Evolutionary conservation across 2,329 filamentous ascomycete genomes (phyloP), one percentile per base, ranked within the genome.

Genomic region (Cyanodermella asteris): DNA sequence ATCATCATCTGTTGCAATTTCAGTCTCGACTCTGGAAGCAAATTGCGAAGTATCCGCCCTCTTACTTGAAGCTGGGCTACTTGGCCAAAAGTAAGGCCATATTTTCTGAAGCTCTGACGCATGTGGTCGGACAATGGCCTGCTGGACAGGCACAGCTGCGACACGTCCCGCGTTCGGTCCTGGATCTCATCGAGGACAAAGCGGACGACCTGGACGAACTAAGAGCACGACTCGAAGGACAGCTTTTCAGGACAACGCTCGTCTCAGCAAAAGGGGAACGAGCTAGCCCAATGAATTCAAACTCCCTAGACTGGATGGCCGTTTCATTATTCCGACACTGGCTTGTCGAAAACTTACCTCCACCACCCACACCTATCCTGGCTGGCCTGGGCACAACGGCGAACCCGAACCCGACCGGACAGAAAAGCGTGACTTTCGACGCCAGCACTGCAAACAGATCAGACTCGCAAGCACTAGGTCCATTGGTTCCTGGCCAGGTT

Each of bases 81-180:
- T 61, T 91, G 20, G 73, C 81, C 6, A 69, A 77, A 22, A 82
- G 72, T 39, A 74, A 75, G 35, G 71, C 82, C 36, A 81, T 82
- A 25, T 82, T 81, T 40, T 68, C 75, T 35, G 75, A 94, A 52
- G 80, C 82, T 0, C 59, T 94, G 24, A 77, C 91, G 26, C 84
- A 94, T 40, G 80, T 93, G 1, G 82, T 93, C 1, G 84, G 84
- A 3, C 78, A 91, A 45, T 94, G 84, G 84, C 82, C 84, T 0
- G 57, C 66, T 1, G 80, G 74, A 10, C 66, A 81, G 38, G 65
- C 73, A 14, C 77, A 77, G 37, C 63, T 93, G 18, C 69, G 77
- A 20, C 50, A 53, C 29, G 59, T 91, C 20, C 76, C 82, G 1
- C 65, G 72, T 14, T 46, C 64, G 0, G 78, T 93, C 1, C 56